A percentile compares a stretch with the other conserved stretches of the same genome.
phyloP scores from a whole-genome alignment of 2,329 filamentous ascomycete species.

The Nemania bipapillata region DNA sequence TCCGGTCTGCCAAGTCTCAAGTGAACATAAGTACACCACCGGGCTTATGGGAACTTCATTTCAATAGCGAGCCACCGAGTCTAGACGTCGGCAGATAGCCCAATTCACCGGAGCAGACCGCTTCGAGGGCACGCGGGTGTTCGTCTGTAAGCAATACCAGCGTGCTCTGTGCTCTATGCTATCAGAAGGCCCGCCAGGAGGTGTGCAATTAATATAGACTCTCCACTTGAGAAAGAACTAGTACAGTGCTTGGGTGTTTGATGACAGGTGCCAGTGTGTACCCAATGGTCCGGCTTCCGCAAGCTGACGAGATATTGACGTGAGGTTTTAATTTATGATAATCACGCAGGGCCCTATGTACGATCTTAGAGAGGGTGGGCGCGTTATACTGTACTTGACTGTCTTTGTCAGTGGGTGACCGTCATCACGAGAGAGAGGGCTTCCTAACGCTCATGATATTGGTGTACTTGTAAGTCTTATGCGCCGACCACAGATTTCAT shows the following conservation, averaged over 20 bases:
- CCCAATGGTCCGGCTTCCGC: slow-evolving; percentile 21
- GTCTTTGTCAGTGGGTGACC: slow-evolving; percentile 1
- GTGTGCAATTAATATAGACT: slow-evolving; percentile 37
- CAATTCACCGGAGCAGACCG: neutral
- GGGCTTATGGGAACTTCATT: slow-evolving; percentile 6
- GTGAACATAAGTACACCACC: slow-evolving; percentile 17
- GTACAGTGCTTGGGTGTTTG: neutral
- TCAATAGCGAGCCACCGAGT: neutral
- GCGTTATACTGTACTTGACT: neutral
- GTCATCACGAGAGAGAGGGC: slow-evolving; percentile 29
- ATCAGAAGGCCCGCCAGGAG: slow-evolving; percentile 24
- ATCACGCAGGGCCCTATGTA: slow-evolving; percentile 15
- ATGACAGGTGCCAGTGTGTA: slow-evolving; percentile 1
- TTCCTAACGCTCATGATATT: neutral
- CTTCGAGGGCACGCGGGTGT: slow-evolving; percentile 5
- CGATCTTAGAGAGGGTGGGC: slow-evolving; percentile 1
- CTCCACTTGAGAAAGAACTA: slow-evolving; percentile 5
- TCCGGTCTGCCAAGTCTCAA: slow-evolving; percentile 1
- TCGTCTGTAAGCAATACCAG: slow-evolving; percentile 16
- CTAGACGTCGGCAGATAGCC: slow-evolving; percentile 8
- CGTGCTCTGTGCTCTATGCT: slow-evolving; percentile 2
- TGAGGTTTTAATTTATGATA: slow-evolving; percentile 32
- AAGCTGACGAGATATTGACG: slow-evolving; percentile 37
- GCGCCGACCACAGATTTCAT: slow-evolving; percentile 13
- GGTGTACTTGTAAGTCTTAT: slow-evolving; percentile 2